Percentiles rank a stretch among this genome's conserved stretches.
These are phyloP conservation scores for Astrothelium macrocarpum DNA, from an alignment of 495 filamentous ascomycete species.

Conservation along the genomic window DNA sequence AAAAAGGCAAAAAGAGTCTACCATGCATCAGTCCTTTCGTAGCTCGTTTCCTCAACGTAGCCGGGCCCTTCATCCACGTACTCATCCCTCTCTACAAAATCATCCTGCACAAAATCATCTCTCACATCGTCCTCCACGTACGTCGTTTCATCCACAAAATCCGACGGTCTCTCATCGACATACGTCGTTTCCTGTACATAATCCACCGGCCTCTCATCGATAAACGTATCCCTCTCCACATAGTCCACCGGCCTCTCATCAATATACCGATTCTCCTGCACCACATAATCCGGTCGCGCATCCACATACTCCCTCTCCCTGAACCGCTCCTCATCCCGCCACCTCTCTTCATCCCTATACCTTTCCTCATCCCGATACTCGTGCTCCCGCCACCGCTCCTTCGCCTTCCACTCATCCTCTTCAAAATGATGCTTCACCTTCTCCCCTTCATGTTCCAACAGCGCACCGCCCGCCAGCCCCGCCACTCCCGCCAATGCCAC, in stretches of 20 bases:
- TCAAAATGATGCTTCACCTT: constrained; percentile 33
- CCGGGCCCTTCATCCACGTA: background rate
- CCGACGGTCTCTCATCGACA: background rate
- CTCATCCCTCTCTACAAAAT: background rate
- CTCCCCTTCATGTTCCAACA: constrained; percentile 42
- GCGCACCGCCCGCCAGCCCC: constrained; percentile 48
- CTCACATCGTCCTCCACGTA: background rate
- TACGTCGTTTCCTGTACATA: background rate
- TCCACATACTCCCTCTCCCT: background rate
- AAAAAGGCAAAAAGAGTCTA: background rate
- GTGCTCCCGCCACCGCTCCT: constrained; percentile 13
- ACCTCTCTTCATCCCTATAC: background rate
- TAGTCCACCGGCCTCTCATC: background rate
- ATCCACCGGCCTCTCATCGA: constrained; percentile 1
- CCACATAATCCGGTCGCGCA: background rate
- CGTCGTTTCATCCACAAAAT: background rate
- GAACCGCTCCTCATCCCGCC: background rate
- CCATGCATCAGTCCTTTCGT: background rate
- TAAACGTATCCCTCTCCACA: background rate
- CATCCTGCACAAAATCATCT: background rate
- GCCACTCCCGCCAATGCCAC: constrained; percentile 47
- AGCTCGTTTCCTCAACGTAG: background rate
- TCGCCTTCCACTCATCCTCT: constrained; percentile 25
- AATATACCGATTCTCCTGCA: background rate
- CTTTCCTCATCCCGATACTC: background rate